phyloP scores from a whole-genome alignment of 148 eudicot genomes.

The Chenopodium formosanum region DNA sequence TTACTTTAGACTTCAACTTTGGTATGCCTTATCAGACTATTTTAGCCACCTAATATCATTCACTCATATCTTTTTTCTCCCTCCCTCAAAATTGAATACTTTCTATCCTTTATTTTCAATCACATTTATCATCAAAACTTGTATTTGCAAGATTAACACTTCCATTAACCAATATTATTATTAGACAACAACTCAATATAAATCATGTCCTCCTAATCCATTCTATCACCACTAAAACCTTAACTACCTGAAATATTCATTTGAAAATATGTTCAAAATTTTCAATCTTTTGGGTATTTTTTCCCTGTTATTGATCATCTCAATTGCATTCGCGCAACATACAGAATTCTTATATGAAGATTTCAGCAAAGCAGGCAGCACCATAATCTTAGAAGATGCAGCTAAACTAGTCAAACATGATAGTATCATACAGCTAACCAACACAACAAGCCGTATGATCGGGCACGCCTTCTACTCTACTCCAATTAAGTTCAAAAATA shows the following conservation, averaged over 20 bases:
- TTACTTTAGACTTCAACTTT: neutral
- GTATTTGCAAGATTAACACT: neutral
- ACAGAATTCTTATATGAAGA: constrained; percentile 18
- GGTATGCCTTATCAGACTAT: neutral
- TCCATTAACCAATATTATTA: too few species aligned
- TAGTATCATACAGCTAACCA: constrained; percentile 40
- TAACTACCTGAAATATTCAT: neutral
- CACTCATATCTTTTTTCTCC: too few species aligned
- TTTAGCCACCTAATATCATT: too few species aligned
- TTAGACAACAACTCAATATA: too few species aligned
- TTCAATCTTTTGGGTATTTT: neutral
- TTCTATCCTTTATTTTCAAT: too few species aligned
- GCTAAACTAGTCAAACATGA: constrained; percentile 18
- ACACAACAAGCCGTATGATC: constrained; percentile 15
- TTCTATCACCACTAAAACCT: too few species aligned
- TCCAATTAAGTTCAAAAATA: constrained; percentile 27
- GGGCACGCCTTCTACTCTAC: constrained; percentile 45
- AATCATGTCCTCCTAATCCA: too few species aligned
- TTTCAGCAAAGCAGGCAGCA: constrained; percentile 18
- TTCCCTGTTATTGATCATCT: neutral
- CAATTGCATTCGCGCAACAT: neutral
- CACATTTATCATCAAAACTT: too few species aligned
- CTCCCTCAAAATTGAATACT: too few species aligned
- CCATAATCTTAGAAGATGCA: constrained; percentile 10
- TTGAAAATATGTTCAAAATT: neutral